Evolutionary conservation across 2,329 filamentous ascomycete genomes (phyloP).

Genomic region (Coniochaeta hoffmannii): DNA sequence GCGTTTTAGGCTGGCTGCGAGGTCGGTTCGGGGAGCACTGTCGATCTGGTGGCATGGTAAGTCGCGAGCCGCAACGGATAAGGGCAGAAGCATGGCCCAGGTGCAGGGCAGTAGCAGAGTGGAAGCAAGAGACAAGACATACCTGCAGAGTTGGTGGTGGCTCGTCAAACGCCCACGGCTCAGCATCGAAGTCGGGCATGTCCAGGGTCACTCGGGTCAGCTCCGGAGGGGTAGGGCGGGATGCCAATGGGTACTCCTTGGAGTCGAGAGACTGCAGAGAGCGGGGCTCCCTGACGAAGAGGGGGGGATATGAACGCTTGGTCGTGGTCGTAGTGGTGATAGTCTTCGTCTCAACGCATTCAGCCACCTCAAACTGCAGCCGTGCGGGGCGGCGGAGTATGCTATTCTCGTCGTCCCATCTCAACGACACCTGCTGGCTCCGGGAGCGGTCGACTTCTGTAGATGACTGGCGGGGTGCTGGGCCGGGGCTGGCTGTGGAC

Average conservation of each 20-base stretch:
- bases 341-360: constrained; percentile 61
- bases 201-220: constrained; percentile 73
- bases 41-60: constrained; percentile 8
- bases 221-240: constrained; percentile 71
- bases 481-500: neutral
- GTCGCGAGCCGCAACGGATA: neutral
- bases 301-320: constrained; percentile 75
- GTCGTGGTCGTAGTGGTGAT: constrained; percentile 92
- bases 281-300: constrained; percentile 67
- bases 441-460: neutral
- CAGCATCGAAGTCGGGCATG: constrained; percentile 51
- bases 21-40: neutral
- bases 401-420: constrained; percentile 22
- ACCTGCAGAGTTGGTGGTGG: constrained; percentile 11
- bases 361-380: constrained; percentile 51
- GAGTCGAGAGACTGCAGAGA: constrained; percentile 67
- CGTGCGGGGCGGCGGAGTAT: constrained; percentile 17
- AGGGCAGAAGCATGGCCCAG: too few species aligned
- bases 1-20: constrained; percentile 14
- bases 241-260: constrained; percentile 84
- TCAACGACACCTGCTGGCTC: constrained; percentile 25
- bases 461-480: neutral
- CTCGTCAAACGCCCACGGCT: constrained; percentile 17
- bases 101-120: neutral
- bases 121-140: neutral